phyloP scores from a whole-genome alignment of 2,329 filamentous ascomycete species.

The Furcasterigmium sp. region DNA sequence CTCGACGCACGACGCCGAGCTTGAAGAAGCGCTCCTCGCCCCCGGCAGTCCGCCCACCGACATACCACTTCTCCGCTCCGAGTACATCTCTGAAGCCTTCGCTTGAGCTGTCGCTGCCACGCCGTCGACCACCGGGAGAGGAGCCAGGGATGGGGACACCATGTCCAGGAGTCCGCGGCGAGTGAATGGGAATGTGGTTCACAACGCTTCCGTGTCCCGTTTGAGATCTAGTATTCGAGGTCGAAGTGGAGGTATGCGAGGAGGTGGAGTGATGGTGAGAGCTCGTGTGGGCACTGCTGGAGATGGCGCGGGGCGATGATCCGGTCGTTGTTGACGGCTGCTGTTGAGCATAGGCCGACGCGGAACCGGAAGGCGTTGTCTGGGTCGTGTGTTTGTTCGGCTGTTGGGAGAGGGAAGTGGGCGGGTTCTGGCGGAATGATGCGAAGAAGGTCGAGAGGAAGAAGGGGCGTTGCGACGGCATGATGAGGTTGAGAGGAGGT shows the following conservation, averaged over 20 bases:
- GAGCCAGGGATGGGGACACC: conserved; percentile 34
- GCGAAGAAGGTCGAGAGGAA: conserved; percentile 53
- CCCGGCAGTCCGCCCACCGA: conserved; percentile 67
- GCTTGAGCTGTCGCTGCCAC: conserved; percentile 69
- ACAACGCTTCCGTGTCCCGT: conserved; percentile 13
- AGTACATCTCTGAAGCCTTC: conserved; percentile 71
- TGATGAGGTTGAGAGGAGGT: conserved; percentile 15
- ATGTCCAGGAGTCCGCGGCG: conserved; percentile 2
- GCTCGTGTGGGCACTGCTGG: not conserved
- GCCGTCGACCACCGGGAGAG: conserved; percentile 33
- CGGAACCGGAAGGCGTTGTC: conserved; percentile 3
- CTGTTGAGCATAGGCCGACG: conserved; percentile 1
- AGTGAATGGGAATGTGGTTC: conserved; percentile 16
- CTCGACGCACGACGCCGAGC: conserved; percentile 67
- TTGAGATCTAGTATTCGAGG: conserved; percentile 15
- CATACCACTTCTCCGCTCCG: conserved; percentile 75
- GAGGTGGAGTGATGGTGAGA: conserved; percentile 10
- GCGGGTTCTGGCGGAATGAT: conserved; percentile 43
- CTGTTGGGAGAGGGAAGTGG: conserved; percentile 6
- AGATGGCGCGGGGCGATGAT: conserved; percentile 4
- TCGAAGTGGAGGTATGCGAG: conserved; percentile 3
- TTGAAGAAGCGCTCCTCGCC: conserved; percentile 83
- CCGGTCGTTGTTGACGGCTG: not conserved
- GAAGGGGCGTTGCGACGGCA: conserved; percentile 50
- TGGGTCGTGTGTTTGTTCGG: conserved; percentile 7